Percentiles rank a stretch among this genome's conserved stretches.
Conservation (phyloP, 2,329 filamentous ascomycete species). For the Lasiodiplodia citricola region DNA sequence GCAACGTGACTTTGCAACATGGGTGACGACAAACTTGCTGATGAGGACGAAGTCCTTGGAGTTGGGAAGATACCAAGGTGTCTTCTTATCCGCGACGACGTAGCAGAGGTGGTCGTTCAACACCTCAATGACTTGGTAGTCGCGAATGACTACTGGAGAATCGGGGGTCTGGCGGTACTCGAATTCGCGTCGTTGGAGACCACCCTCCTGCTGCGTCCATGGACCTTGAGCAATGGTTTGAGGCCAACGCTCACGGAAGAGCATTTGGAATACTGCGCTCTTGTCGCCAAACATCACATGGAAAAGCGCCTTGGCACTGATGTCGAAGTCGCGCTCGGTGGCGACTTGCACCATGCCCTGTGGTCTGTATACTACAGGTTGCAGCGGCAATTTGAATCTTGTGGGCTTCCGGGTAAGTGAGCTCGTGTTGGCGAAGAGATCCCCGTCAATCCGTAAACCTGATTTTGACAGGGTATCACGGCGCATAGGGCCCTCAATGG, state of each 20-base stretch:
- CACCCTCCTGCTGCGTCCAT: conserved; percentile 70
- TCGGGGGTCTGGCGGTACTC: conserved; percentile 73
- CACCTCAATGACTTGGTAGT: conserved; percentile 84
- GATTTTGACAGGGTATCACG: conserved; percentile 51
- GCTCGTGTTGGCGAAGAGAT: conserved; percentile 56
- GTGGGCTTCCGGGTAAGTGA: conserved; percentile 53
- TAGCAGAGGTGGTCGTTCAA: conserved; percentile 66
- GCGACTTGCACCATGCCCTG: conserved; percentile 77
- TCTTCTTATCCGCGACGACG: conserved; percentile 67
- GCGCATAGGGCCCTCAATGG: conserved; percentile 58
- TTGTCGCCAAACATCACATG: conserved; percentile 97
- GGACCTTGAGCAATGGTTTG: conserved; percentile 77
- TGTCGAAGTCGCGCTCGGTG: conserved; percentile 82
- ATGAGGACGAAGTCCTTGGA: conserved; percentile 79
- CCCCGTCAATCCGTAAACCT: conserved; percentile 67
- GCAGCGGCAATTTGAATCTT: conserved; percentile 81
- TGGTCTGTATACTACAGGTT: conserved; percentile 83
- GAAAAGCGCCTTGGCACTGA: conserved; percentile 92
- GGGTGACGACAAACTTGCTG: conserved; percentile 91
- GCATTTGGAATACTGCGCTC: conserved; percentile 88
- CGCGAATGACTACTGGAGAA: conserved; percentile 61
- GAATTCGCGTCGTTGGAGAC: conserved; percentile 77
- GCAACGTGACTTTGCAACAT: conserved; percentile 88
- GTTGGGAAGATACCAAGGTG: conserved; percentile 84
- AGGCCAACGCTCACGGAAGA: conserved; percentile 72